Conservation (phyloP, 2,329 filamentous ascomycete species). For the Chaetoscypha palmicola region DNA sequence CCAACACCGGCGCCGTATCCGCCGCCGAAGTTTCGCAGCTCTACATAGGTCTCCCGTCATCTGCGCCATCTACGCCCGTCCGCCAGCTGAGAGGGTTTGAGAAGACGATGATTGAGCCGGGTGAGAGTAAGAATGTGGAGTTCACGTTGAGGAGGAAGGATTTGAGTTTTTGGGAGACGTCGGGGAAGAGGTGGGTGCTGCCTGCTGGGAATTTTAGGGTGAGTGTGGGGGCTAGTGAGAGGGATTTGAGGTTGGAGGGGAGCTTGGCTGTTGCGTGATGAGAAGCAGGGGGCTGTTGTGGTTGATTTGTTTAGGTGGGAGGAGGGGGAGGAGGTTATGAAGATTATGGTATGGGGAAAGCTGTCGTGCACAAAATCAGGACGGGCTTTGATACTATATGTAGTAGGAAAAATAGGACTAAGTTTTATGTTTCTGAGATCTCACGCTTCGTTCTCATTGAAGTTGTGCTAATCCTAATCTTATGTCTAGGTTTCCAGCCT, state of each 20-base stretch:
- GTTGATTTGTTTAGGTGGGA: too few relatives aligned
- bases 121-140: slow-evolving; percentile 57
- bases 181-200: not conserved
- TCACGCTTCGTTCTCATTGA: too few relatives aligned
- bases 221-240: not conserved
- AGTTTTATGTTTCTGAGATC: too few relatives aligned
- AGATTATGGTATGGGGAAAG: too few relatives aligned
- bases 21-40: slow-evolving; percentile 30
- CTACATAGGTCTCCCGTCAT: slow-evolving; percentile 23
- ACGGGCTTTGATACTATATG: too few relatives aligned
- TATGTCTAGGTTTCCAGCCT: too few relatives aligned
- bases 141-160: slow-evolving; percentile 70
- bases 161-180: slow-evolving; percentile 73
- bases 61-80: slow-evolving; percentile 46
- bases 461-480: too few relatives aligned
- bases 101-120: slow-evolving; percentile 63
- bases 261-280: not conserved
- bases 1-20: slow-evolving; percentile 41
- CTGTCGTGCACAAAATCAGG: too few relatives aligned
- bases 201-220: not conserved
- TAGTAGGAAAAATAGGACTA: too few relatives aligned
- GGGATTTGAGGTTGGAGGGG: not conserved
- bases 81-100: slow-evolving; percentile 57
- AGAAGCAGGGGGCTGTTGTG: not conserved
- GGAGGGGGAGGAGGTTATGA: too few relatives aligned